Base-by-base conservation (phyloP, 2,329 filamentous ascomycete genomes). In the Nigrospora oryzae region DNA sequence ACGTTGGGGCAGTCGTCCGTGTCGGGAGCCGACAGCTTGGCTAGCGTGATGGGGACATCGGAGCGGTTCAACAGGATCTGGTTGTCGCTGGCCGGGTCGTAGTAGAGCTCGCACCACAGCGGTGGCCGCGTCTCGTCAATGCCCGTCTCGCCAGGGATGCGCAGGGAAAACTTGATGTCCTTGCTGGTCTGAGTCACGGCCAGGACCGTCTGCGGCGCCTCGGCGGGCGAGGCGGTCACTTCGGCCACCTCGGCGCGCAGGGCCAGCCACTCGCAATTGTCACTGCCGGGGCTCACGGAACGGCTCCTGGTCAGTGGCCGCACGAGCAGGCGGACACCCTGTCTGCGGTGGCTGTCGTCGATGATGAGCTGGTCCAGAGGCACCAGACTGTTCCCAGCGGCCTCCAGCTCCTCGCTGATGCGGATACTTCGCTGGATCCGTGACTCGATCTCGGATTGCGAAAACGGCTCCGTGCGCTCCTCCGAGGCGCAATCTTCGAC, bases 51-150 rank as follows among this genome's bases (percentile, higher is more conserved):
- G 37, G 76, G 75, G 2, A 72, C 65, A 34, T 79, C 72, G 14
- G 75, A 78, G 46, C 66, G 68, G 58, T 79, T 81, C 42, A 71
- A 58, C 23, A 80, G 68, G 47, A 80, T 75, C 52, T 77, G 69
- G 56, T 74, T 72, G 56, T 80, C 76, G 60, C 75, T 78, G 49
- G 69, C 64, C 14, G 77, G 75, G 57, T 80, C 74, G 51, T 79
- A 80, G 53, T 79, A 80, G 33, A 81, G 63, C 57, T 79, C 75
- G 56, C 74, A 79, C 73, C 73, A 78, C n/a, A 80, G 53, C 5
- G 71, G 68, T 14, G 74, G 73, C 14, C 71, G 63, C 8, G 63
- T 63, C 38, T 67, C 65, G 37, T 61, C 61, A 46, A 71, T 65
- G 36, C 63, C 60, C 42, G 62, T 64, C 45, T 73, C 69, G 14